Evolutionary conservation across 2,329 filamentous ascomycete genomes (phyloP), one percentile per base, ranked within the genome.

Genomic region (Dothistroma septosporum): DNA sequence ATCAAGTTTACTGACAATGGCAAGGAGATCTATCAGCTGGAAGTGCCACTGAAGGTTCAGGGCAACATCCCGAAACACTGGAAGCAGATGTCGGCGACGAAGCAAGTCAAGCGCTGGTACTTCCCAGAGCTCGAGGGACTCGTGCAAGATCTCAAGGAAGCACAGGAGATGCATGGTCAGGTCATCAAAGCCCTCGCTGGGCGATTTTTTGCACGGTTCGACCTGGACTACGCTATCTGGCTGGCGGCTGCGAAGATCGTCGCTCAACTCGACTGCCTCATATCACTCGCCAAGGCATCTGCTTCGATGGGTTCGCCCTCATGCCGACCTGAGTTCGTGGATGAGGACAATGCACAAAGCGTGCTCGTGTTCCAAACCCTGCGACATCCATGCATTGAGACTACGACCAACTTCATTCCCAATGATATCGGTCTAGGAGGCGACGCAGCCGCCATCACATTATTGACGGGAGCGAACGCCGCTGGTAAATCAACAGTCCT

Each of bases 401-500:
- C 89, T 63, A 90, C 88, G 2, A 87, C 88, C 57, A 92, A 97
- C 75, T 99, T 99, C 71, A 99, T 99, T 63, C 94, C 94, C 4
- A 99, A 99, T 70, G 90, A 97, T 72, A 86, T 99, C 65, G 85
- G 86, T 61, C 85, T 99, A 2, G 94, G 94, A 61, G 94, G 94
- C 6, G 80, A 87, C 10, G 80, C 83, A 8, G 82, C 91, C 57
- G 97, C 93, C 70, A 93, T 99, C 69, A 92, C 90, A 68, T 81
- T 99, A 32, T 83, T 99, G 44, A 99, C 94, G 1, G 94, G 94
- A 73, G 94, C 94, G 62, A 99, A 99, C 72, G 94, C 94, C 9
- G 94, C 94, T 53, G 94, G 94, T 72, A 99, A 99, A 78, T 97
- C 94, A 1, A 99, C 94, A 1, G 86, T 99, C 48, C 83, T 99